These are phyloP conservation scores for Agaricales sp. DNA, from an alignment of 1,284 basidiomycete genomes.

Conservation along the genomic window DNA sequence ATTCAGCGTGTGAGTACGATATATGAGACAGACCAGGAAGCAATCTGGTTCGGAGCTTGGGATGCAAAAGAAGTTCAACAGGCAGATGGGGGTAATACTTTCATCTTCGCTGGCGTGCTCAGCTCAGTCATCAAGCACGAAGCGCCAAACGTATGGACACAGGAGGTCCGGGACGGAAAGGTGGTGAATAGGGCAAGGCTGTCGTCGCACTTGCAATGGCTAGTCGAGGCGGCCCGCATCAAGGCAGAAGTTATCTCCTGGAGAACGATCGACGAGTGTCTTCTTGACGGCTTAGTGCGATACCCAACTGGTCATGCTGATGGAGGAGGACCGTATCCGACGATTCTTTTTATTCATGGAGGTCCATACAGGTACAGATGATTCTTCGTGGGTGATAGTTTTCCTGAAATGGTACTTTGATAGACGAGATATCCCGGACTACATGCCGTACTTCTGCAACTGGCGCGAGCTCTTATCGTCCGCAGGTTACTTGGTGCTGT, in stretches of 20 bases:
- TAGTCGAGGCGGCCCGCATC: conserved; percentile 15
- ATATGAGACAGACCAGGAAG: conserved; percentile 20
- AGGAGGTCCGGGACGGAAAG: conserved; percentile 11
- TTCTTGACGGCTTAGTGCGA: too few relatives aligned
- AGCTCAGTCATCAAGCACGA: conserved; percentile 20
- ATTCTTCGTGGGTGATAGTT: too few relatives aligned
- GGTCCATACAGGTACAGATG: too few relatives aligned
- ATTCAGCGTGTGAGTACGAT: conserved; percentile 6
- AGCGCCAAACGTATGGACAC: conserved; percentile 21
- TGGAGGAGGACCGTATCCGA: too few relatives aligned
- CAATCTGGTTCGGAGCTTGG: conserved; percentile 25
- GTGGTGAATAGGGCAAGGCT: conserved; percentile 13
- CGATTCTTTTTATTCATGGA: too few relatives aligned
- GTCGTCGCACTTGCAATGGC: conserved; percentile 21
- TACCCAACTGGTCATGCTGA: too few relatives aligned
- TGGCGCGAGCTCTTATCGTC: too few relatives aligned
- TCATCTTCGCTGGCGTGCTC: conserved; percentile 19
- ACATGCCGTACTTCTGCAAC: too few relatives aligned
- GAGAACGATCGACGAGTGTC: too few relatives aligned
- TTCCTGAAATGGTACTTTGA: too few relatives aligned
- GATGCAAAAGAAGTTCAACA: conserved; percentile 17
- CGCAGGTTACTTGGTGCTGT: too few relatives aligned
- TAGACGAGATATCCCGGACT: too few relatives aligned
- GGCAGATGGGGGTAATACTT: conserved; percentile 12
- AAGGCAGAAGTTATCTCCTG: conserved; percentile 16